Base-by-base conservation (phyloP, 2,329 filamentous ascomycete species). In the Aspergillus ochraceus region DNA sequence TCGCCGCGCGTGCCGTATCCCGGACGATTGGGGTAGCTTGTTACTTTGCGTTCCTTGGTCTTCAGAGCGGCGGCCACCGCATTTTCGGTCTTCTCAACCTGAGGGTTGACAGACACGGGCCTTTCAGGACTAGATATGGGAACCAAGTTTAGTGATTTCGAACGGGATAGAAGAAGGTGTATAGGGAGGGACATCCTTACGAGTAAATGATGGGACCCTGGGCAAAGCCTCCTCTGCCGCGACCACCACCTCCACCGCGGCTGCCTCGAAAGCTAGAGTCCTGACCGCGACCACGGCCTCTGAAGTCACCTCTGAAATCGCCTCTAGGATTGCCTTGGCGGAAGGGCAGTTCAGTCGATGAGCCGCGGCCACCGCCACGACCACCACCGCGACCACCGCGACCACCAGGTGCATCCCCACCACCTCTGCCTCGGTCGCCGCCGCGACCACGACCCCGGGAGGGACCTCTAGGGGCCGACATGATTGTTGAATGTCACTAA, bases 1-100 rank as follows among this genome's bases (percentile, higher is more conserved):
- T 47, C 59, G 17, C 77, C 76, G 29, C 61, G 61, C 1, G 71
- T 76, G 20, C 76, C 77, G 60, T 71, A 78, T 2, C 71, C 76
- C 12, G 77, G 76, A 19, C 77, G 70, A 24, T 71, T 60, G 6
- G 76, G 76, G 60, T 74, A 73, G 22, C 64, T 55, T 0, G 62
- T 52, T 6, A 57, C 50, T 49, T 67, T 68, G 26, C 63, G 47
- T 17, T 52, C 32, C 49, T 60, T 66, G 22, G 61, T 62, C 24
- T 58, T 52, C 3, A 75, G 62, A n/a, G 68, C 64, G 36, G 70
- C 64, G 30, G 65, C 66, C 3, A 71, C 64, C 2, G 60, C 59
- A 49, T 73, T 56, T 52, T 77, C 75, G 6, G 64, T 63, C 30
- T 71, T 70, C 14, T 54, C 51, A 14, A 76, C 70, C 6, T 60